phyloP scores from a whole-genome alignment of 2,329 filamentous ascomycete genomes.

The Zymoseptoria tritici region DNA sequence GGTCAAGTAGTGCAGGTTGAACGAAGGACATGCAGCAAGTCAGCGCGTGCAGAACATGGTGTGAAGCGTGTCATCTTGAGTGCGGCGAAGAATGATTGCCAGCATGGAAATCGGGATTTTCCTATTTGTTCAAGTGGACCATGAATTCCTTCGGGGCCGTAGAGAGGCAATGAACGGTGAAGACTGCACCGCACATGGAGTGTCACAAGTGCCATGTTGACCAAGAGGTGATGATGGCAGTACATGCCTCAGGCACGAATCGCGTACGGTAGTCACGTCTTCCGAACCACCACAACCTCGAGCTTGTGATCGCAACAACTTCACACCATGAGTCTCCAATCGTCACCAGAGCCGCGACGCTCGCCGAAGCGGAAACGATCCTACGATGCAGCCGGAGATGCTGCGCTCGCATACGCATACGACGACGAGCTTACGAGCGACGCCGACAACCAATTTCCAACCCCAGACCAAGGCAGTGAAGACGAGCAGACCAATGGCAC shows the following conservation, averaged over 20 bases:
- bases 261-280: not conserved
- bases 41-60: too few species aligned
- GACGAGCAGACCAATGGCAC: slow-evolving; percentile 13
- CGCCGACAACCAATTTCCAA: slow-evolving; percentile 16
- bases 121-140: too few species aligned
- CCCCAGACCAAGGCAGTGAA: slow-evolving; percentile 19
- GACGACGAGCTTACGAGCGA: slow-evolving; percentile 26
- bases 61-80: too few species aligned
- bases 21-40: too few species aligned
- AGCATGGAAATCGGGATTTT: too few species aligned
- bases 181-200: too few species aligned
- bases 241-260: not conserved
- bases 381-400: slow-evolving; percentile 13
- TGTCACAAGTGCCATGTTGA: too few species aligned
- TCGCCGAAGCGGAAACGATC: slow-evolving; percentile 26
- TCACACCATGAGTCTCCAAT: slow-evolving; percentile 14
- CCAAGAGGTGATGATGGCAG: too few species aligned
- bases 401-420: slow-evolving; percentile 26
- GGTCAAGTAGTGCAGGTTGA: too few species aligned
- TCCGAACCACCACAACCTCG: not conserved
- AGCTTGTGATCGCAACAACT: not conserved
- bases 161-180: too few species aligned
- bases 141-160: too few species aligned
- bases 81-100: too few species aligned
- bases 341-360: slow-evolving; percentile 11